phyloP scores from a whole-genome alignment of 441 rosid genomes.

The Mallotus repandus region DNA sequence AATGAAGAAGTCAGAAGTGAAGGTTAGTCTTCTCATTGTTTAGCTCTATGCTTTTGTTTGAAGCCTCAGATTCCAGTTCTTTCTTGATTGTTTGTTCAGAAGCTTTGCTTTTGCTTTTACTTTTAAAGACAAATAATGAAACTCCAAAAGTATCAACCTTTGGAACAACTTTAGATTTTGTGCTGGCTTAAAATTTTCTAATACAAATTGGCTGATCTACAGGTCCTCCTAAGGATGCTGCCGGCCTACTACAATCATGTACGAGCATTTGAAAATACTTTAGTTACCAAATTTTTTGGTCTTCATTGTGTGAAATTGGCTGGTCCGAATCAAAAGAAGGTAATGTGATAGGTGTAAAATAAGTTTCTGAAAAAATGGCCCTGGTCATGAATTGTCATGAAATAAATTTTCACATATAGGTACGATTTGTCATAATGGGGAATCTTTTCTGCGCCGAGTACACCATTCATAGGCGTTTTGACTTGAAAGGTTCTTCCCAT shows the following conservation, averaged over 20 bases:
- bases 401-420: slow-evolving; percentile 41
- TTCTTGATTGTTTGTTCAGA: background rate
- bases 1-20: slow-evolving; percentile 97
- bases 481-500: slow-evolving; percentile 95
- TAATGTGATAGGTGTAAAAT: slow-evolving; percentile 23
- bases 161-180: background rate
- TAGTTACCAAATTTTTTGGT: slow-evolving; percentile 86
- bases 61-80: background rate
- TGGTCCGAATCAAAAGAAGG: slow-evolving; percentile 94
- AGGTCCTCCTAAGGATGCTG: slow-evolving; percentile 96
- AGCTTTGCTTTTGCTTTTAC: background rate
- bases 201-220: slow-evolving; percentile 19
- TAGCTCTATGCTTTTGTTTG: background rate
- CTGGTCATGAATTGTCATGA: slow-evolving; percentile 10
- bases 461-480: slow-evolving; percentile 84
- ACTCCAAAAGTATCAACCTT: background rate
- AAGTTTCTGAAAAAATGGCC: slow-evolving; percentile 1
- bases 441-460: slow-evolving; percentile 79
- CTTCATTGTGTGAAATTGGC: slow-evolving; percentile 87
- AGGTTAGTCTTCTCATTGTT: slow-evolving; percentile 41
- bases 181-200: background rate
- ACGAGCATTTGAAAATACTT: slow-evolving; percentile 75
- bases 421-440: slow-evolving; percentile 94
- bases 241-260: slow-evolving; percentile 96
- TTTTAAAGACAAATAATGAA: background rate